phyloP scores from a whole-genome alignment of 2,329 filamentous ascomycete species.

The Fusarium gaditjirri region DNA sequence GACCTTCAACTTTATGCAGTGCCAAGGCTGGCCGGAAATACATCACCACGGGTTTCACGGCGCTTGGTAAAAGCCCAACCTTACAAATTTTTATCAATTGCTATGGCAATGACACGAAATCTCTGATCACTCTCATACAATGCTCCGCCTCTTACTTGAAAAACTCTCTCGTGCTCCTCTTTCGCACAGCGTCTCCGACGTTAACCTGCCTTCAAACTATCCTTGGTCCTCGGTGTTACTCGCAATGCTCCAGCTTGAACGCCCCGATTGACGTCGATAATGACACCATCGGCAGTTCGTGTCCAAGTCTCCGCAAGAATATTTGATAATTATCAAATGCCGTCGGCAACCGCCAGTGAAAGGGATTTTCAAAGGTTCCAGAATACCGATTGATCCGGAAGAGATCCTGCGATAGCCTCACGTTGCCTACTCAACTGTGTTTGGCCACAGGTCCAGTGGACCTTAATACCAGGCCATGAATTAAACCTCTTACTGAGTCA shows the following conservation, averaged over 20 bases:
- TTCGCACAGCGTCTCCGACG: conserved; percentile 22
- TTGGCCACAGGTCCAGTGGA: conserved; percentile 9
- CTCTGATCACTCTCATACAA: conserved; percentile 22
- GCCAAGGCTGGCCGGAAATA: conserved; percentile 29
- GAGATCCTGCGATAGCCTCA: conserved; percentile 23
- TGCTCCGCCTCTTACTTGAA: conserved; percentile 16
- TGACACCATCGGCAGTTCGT: conserved; percentile 15
- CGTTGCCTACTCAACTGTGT: conserved; percentile 18
- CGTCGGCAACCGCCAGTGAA: background rate
- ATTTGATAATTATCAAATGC: background rate
- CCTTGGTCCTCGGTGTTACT: conserved; percentile 30
- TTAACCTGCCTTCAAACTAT: conserved; percentile 21
- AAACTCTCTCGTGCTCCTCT: conserved; percentile 17
- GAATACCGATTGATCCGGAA: background rate
- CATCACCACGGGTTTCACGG: conserved; percentile 22
- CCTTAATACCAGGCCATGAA: background rate
- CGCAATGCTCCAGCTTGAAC: conserved; percentile 10
- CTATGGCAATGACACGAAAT: conserved; percentile 23
- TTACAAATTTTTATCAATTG: conserved; percentile 35
- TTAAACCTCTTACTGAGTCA: background rate
- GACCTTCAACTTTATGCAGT: conserved; percentile 17
- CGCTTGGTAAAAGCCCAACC: conserved; percentile 13
- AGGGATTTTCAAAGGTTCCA: background rate
- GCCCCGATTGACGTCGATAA: conserved; percentile 1
- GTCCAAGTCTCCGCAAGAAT: conserved; percentile 5